phyloP scores from a whole-genome alignment of 148 eudicot species.

The Rhododendron vialii region DNA sequence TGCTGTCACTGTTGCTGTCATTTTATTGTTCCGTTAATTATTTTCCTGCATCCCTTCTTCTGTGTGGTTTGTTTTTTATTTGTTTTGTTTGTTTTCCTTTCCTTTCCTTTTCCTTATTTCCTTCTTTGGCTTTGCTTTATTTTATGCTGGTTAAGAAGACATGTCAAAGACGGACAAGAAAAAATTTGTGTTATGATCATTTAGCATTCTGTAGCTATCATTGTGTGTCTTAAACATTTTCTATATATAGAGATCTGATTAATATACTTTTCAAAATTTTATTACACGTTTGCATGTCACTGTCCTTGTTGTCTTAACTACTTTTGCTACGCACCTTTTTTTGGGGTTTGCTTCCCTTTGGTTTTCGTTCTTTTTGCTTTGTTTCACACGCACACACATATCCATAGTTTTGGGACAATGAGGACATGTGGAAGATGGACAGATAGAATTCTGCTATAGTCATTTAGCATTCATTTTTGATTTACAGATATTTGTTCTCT shows the following conservation, averaged over 20 bases:
- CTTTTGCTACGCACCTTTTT: background rate
- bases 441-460: background rate
- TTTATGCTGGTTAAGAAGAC: background rate
- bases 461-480: background rate
- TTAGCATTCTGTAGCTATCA: background rate
- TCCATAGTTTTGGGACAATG: background rate
- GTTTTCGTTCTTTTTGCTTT: background rate
- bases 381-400: background rate
- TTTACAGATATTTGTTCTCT: background rate
- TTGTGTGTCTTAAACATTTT: background rate
- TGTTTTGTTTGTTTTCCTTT: background rate
- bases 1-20: background rate
- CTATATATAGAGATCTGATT: background rate
- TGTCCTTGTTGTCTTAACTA: background rate
- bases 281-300: background rate
- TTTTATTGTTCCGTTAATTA: background rate
- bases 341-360: background rate
- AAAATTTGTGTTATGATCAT: background rate
- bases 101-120: background rate
- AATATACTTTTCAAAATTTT: background rate
- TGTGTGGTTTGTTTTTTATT: background rate
- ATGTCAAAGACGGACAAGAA: background rate
- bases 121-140: background rate
- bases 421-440: background rate
- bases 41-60: background rate